phyloP scores from a whole-genome alignment of 2,329 filamentous ascomycete genomes.

The Albophoma yamanashiensis region DNA sequence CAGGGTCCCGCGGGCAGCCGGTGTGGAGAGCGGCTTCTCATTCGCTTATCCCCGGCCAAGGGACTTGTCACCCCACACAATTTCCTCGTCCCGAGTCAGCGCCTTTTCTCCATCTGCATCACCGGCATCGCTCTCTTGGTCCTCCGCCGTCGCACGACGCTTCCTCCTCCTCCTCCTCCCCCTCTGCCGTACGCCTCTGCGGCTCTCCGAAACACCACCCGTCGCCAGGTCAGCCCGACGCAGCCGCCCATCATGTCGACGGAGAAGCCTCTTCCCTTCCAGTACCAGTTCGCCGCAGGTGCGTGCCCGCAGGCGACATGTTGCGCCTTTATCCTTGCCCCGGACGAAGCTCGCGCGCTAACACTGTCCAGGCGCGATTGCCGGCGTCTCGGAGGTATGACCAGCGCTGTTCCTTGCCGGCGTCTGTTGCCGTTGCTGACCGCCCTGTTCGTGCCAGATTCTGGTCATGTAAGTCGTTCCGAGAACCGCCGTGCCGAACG shows the following conservation, averaged over 20 bases:
- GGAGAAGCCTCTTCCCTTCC: constrained; percentile 73
- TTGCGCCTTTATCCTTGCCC: not conserved
- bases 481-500: not conserved
- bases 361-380: constrained; percentile 61
- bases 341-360: constrained; percentile 2
- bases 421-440: not conserved
- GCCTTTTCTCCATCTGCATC: not conserved
- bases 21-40: not conserved
- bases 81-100: not conserved
- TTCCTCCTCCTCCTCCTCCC: not conserved
- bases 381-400: constrained; percentile 88
- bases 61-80: not conserved
- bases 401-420: not conserved
- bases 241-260: constrained; percentile 43
- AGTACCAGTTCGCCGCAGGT: constrained; percentile 93
- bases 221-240: constrained; percentile 10
- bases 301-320: constrained; percentile 19
- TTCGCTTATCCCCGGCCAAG: not conserved
- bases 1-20: not conserved
- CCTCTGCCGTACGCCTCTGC: not conserved
- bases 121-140: not conserved
- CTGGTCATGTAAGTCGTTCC: constrained; percentile 60
- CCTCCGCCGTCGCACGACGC: not conserved
- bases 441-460: constrained; percentile 48
- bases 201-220: constrained; percentile 1